phyloP scores from a whole-genome alignment of 345 rosid genomes.

The Crucihimalaya himalaica region DNA sequence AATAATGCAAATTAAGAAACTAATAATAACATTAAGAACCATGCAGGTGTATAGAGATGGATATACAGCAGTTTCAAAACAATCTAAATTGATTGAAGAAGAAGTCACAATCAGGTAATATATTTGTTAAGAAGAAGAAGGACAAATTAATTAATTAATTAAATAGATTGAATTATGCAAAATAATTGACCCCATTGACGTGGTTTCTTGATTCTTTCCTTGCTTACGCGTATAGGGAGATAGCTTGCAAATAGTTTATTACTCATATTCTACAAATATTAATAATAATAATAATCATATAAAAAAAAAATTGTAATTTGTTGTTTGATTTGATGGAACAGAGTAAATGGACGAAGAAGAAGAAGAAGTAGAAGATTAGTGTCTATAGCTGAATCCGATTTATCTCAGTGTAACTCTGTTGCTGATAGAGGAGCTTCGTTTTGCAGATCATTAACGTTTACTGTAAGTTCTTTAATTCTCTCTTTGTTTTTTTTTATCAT shows the following conservation, averaged over 20 bases:
- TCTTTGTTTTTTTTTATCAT: too few species aligned
- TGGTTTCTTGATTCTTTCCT: conserved; percentile 31
- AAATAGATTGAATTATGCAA: background rate
- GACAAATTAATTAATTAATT: background rate
- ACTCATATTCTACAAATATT: conserved; percentile 9
- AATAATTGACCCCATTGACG: conserved; percentile 33
- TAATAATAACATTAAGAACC: background rate
- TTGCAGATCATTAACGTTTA: conserved; percentile 64
- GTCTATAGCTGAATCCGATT: conserved; percentile 18
- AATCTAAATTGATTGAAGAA: conserved; percentile 54
- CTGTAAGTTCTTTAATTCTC: conserved; percentile 45
- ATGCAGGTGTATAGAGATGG: conserved; percentile 76
- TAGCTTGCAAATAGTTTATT: conserved; percentile 27
- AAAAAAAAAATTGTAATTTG: conserved; percentile 42
- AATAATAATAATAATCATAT: too few species aligned
- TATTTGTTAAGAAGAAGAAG: background rate
- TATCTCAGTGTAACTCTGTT: conserved; percentile 44
- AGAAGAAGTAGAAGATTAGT: conserved; percentile 37
- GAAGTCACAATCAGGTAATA: conserved; percentile 65
- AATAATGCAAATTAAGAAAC: background rate
- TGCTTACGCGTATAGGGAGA: conserved; percentile 12
- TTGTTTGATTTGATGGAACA: conserved; percentile 13
- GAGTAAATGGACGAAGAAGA: conserved; percentile 34
- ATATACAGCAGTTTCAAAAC: conserved; percentile 65
- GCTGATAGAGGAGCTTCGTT: conserved; percentile 56